These are phyloP conservation scores for Chlamydomonas sp. DNA, from an alignment of 139 green algal species.

Conservation along the genomic window DNA sequence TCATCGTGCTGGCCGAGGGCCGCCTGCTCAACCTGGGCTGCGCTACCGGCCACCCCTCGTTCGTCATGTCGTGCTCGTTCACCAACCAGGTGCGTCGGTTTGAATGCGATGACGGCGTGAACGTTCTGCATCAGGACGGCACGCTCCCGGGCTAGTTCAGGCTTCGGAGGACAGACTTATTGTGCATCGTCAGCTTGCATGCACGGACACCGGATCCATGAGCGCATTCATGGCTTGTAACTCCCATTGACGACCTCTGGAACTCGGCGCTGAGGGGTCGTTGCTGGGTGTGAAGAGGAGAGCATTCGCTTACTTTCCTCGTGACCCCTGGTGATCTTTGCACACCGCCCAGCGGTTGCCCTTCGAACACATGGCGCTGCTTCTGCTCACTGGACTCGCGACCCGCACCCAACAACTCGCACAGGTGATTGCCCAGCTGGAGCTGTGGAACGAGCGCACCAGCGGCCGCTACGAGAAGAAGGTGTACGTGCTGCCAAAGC, in stretches of 20 bases:
- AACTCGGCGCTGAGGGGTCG: no score
- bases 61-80: conserved; percentile 99
- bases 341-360: neutral
- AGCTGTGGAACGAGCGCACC: conserved; percentile 98
- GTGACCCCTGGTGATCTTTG: neutral
- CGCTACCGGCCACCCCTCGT: conserved; percentile 98
- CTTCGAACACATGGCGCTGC: no score
- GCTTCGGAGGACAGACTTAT: neutral
- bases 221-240: no score
- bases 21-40: conserved; percentile 99
- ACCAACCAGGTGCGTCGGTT: conserved; percentile 93
- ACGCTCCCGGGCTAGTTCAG: neutral
- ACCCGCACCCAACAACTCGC: neutral
- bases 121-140: no score
- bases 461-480: conserved; percentile 99
- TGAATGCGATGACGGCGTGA: neutral
- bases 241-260: no score
- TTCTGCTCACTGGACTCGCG: no score
- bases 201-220: no score
- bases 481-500: conserved; percentile 99
- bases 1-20: conserved; percentile 99
- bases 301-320: no score
- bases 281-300: no score
- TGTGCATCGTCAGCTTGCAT: no score
- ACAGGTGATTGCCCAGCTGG: conserved; percentile 96